Conservation (phyloP, 768 basidiomycete genomes). For the Psilocybe azurescens region DNA sequence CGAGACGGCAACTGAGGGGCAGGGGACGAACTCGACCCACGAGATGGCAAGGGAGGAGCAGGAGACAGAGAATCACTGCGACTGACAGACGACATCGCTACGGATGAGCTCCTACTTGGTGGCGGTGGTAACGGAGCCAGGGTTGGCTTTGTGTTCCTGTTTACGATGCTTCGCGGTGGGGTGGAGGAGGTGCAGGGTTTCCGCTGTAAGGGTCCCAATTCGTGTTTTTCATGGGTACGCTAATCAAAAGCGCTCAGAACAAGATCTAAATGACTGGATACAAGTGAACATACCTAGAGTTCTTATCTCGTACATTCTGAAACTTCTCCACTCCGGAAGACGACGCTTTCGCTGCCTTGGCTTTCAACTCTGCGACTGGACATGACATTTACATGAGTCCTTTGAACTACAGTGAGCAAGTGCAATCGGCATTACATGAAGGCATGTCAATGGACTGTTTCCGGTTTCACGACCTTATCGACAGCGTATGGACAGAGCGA, state of each 20-base stretch:
- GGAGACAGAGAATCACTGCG: constrained; percentile 21
- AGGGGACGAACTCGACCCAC: constrained; percentile 24
- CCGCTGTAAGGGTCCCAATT: constrained; percentile 70
- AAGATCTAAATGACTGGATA: not conserved
- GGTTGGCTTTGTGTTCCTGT: constrained; percentile 35
- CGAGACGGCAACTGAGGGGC: constrained; percentile 33
- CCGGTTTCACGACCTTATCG: constrained; percentile 2
- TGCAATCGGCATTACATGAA: constrained; percentile 35
- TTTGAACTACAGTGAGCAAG: constrained; percentile 1
- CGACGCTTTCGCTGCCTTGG: constrained; percentile 66
- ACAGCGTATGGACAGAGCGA: not conserved
- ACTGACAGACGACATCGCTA: constrained; percentile 14
- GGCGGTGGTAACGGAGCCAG: constrained; percentile 37
- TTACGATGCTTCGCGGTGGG: constrained; percentile 42
- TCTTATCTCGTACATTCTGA: constrained; percentile 60
- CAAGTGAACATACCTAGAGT: constrained; percentile 44
- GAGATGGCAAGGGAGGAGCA: constrained; percentile 28
- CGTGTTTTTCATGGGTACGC: constrained; percentile 62
- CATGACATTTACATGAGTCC: constrained; percentile 10
- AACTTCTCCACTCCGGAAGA: constrained; percentile 57
- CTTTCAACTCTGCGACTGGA: constrained; percentile 69
- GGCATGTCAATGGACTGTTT: constrained; percentile 28
- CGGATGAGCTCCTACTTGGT: constrained; percentile 38
- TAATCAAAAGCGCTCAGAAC: constrained; percentile 23
- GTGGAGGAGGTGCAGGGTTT: constrained; percentile 52